Evolutionary conservation across 371 early-diverging fungal genomes (phyloP).

Genomic region (Apophysomyces elegans): DNA sequence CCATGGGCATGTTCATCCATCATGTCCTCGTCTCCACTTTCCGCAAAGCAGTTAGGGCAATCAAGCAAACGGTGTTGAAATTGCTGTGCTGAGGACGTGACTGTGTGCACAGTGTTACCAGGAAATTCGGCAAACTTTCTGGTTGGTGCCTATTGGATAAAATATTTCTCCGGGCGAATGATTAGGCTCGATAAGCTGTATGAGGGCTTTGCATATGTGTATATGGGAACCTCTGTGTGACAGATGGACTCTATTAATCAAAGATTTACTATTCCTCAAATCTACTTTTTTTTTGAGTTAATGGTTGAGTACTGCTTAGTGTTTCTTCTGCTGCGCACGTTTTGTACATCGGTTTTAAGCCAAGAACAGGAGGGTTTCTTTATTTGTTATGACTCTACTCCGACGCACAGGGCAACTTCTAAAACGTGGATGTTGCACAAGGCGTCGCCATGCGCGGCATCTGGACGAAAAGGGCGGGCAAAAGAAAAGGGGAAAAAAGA

Average conservation of each 20-base stretch:
- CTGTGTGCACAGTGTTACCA: not conserved
- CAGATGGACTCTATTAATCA: not conserved
- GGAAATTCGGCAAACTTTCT: not conserved
- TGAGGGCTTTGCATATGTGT: not conserved
- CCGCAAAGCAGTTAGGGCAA: not conserved
- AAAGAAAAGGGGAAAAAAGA: not conserved
- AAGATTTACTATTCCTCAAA: not conserved
- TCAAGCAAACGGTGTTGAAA: not conserved
- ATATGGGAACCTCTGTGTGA: not conserved
- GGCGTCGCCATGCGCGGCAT: not conserved
- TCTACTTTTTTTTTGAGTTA: not conserved
- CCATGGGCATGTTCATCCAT: slow-evolving; percentile 38
- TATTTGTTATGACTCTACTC: not conserved
- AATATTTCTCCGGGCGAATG: not conserved
- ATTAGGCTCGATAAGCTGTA: not conserved
- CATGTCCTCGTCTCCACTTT: not conserved
- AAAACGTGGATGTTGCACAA: slow-evolving; percentile 7
- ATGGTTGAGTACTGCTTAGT: too few relatives aligned
- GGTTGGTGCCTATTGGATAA: not conserved
- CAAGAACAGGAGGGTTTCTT: not conserved
- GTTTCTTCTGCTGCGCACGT: too few relatives aligned
- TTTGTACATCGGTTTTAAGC: too few relatives aligned
- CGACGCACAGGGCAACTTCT: slow-evolving; percentile 12
- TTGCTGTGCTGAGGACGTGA: not conserved
- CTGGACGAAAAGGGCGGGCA: not conserved